phyloP scores from a whole-genome alignment of 331 rosid genomes.

The Quercus lobata region DNA sequence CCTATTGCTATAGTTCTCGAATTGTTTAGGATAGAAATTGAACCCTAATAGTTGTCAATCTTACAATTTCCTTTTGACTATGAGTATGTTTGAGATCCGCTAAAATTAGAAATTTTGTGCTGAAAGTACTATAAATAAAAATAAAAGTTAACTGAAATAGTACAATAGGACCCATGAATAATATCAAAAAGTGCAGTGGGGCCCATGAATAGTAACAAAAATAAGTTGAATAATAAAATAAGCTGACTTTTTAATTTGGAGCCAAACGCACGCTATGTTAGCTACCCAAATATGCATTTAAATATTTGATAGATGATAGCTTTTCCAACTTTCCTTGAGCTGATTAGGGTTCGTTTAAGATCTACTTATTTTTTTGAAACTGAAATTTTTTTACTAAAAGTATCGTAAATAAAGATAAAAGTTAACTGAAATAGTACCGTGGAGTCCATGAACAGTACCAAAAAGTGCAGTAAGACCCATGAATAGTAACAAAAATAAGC shows the following conservation, averaged over 20 bases:
- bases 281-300: too few species aligned
- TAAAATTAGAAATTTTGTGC: fast-evolving
- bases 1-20: too few species aligned
- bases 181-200: fast-evolving
- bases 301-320: too few species aligned
- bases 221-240: too few species aligned
- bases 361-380: fast-evolving
- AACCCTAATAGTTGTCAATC: too few species aligned
- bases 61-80: too few species aligned
- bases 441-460: fast-evolving
- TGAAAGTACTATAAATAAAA: fast-evolving
- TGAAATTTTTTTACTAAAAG: fast-evolving
- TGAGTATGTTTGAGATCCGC: fast-evolving
- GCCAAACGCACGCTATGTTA: too few species aligned
- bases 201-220: fast-evolving
- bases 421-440: fast-evolving
- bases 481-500: too few species aligned
- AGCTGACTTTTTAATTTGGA: too few species aligned
- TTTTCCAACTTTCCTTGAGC: too few species aligned
- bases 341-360: fast-evolving
- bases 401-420: fast-evolving
- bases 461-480: fast-evolving
- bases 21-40: too few species aligned
- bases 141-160: too few species aligned
- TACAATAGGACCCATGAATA: fast-evolving